These are phyloP conservation scores for Handroanthus guayacan DNA, from an alignment of 257 asterid species.

Conservation along the genomic window DNA sequence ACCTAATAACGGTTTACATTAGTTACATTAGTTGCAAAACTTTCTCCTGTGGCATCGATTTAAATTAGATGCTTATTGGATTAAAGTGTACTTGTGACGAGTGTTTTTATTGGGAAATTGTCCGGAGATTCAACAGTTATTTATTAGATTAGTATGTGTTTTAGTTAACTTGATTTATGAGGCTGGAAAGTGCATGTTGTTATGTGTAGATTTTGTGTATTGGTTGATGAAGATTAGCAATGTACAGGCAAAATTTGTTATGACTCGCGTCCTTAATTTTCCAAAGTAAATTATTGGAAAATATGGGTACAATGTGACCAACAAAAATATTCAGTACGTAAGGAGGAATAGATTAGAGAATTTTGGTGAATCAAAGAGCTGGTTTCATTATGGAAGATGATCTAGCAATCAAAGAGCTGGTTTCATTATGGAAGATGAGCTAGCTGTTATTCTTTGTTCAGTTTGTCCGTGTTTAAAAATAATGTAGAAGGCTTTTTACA, in stretches of 20 bases:
- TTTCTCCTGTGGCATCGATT: neutral
- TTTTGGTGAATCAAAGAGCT: neutral
- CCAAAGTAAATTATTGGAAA: neutral
- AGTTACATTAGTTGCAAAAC: neutral
- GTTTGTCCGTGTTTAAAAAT: neutral
- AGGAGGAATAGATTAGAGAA: neutral
- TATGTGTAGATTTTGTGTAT: too few species aligned
- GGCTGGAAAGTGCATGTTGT: too few species aligned
- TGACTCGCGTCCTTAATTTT: neutral
- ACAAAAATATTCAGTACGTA: neutral
- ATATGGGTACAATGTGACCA: neutral
- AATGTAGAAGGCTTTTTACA: neutral
- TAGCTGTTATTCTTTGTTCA: too few species aligned
- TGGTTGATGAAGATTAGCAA: too few species aligned
- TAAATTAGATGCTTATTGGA: neutral
- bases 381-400: neutral
- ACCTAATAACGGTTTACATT: neutral
- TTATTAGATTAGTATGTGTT: too few species aligned
- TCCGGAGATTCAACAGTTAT: too few species aligned
- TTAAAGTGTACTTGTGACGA: too few species aligned
- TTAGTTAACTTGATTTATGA: too few species aligned
- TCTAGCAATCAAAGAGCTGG: too few species aligned
- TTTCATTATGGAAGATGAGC: too few species aligned
- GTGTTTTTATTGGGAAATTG: too few species aligned
- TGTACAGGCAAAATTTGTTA: too few species aligned